Evolutionary conservation across 2,329 filamentous ascomycete species (phyloP).

Genomic region (Penicillium sp.): DNA sequence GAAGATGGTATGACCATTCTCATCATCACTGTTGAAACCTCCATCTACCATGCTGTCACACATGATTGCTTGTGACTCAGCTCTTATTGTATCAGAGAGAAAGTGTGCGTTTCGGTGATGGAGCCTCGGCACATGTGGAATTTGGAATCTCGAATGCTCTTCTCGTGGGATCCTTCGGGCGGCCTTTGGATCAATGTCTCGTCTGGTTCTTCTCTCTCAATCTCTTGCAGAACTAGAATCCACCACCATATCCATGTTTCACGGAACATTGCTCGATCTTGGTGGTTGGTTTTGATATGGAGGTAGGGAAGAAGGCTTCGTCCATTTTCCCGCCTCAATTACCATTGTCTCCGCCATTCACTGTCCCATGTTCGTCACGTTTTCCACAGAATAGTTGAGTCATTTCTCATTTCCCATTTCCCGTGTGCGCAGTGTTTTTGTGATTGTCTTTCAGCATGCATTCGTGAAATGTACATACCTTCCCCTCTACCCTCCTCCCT

Average conservation of each 20-base stretch:
- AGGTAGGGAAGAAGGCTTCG: not conserved
- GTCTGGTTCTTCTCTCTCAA: not conserved
- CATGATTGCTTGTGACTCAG: slow-evolving; percentile 27
- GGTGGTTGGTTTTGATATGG: slow-evolving; percentile 1
- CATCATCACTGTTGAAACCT: slow-evolving; percentile 37
- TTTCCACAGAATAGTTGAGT: slow-evolving; percentile 1
- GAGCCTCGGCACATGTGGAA: not conserved
- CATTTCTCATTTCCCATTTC: slow-evolving; percentile 9
- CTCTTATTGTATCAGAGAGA: slow-evolving; percentile 11
- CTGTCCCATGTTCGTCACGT: not conserved
- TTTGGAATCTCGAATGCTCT: not conserved
- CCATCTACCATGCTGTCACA: slow-evolving; percentile 40
- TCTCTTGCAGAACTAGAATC: not conserved
- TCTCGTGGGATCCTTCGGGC: not conserved
- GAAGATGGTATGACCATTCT: slow-evolving; percentile 37
- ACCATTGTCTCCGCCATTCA: not conserved
- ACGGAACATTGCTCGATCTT: not conserved
- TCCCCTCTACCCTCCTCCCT: slow-evolving; percentile 11
- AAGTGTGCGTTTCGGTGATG: slow-evolving; percentile 5
- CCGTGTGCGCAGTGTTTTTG: slow-evolving; percentile 17
- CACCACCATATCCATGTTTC: not conserved
- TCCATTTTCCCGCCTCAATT: not conserved
- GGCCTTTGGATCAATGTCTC: not conserved
- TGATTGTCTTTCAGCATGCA: slow-evolving; percentile 26
- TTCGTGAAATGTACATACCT: slow-evolving; percentile 38